Conservation (phyloP, 2,329 filamentous ascomycete genomes). For the Phaeosphaeriaceae sp. region DNA sequence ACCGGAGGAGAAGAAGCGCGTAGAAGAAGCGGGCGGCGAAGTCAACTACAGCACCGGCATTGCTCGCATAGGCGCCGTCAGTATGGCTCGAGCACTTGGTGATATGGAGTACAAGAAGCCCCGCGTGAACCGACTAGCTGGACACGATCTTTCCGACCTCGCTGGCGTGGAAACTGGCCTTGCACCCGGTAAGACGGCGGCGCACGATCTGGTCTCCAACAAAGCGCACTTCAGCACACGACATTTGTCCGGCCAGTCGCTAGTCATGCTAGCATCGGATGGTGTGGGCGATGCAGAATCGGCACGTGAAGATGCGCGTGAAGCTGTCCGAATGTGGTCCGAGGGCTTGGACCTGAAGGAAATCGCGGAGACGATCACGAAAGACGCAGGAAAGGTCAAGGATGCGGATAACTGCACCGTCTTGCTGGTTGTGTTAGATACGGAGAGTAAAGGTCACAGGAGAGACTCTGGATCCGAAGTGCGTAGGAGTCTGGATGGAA, state of each 20-base stretch:
- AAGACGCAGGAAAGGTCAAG: constrained; percentile 16
- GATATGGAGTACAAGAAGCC: constrained; percentile 32
- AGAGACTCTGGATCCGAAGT: constrained; percentile 5
- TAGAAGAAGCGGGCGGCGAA: constrained; percentile 31
- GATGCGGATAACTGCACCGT: constrained; percentile 34
- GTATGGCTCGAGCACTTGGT: constrained; percentile 33
- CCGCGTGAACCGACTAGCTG: constrained; percentile 31
- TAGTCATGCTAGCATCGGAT: constrained; percentile 30
- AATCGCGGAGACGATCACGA: constrained; percentile 26
- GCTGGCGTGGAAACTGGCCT: constrained; percentile 32
- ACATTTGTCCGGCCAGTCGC: constrained; percentile 20
- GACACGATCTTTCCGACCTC: constrained; percentile 31
- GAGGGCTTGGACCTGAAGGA: constrained; percentile 18
- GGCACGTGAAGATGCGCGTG: constrained; percentile 22
- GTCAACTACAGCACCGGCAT: constrained; percentile 30
- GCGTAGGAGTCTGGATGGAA: neutral
- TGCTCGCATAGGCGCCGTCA: constrained; percentile 30
- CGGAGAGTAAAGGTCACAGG: constrained; percentile 14
- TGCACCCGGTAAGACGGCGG: constrained; percentile 27
- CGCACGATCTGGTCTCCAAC: constrained; percentile 29
- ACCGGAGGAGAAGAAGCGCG: constrained; percentile 25
- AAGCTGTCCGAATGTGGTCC: constrained; percentile 22
- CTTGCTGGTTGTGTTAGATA: constrained; percentile 24
- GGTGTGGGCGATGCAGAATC: constrained; percentile 28
- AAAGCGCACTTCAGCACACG: constrained; percentile 29